Evolutionary conservation across 2,329 filamentous ascomycete genomes (phyloP), one percentile per base, ranked within the genome.

Genomic region (Colletotrichum sp.): DNA sequence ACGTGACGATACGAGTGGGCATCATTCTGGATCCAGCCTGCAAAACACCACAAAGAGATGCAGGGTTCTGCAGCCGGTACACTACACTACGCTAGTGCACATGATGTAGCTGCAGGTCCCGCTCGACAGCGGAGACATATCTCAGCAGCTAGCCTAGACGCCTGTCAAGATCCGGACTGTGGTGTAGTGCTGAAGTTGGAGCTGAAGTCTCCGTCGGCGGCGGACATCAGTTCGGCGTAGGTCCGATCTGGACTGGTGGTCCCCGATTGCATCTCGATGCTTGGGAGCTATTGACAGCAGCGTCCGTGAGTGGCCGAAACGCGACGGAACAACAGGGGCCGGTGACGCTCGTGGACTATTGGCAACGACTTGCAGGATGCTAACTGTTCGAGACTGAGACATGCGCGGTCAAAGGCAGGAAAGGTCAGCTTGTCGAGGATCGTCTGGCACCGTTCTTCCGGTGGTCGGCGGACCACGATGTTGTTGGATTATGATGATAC

Each of bases 11-110:
- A 31, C 38, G 51, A 47, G 18, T 47, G 38, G 36, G 15, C 36
- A 31, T 57, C 31, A 9, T 31, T 63, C 29, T 18, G 43, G 36
- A 11, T 31, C 27, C n/a, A 47, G 43, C 36, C 36, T 70, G 59
- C 51, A 38, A 31, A 54, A 31, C 36, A 70, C 34, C 18, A 61
- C 65, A 70, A 55, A 55, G 66, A 24, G 43, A 62, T n/a, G 67
- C 67, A 70, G 71, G 71, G 71, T 47, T 69, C 66, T 64, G 66
- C 47, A 51, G 31, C 16, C 33, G 31, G 71, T 33, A 31, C 33
- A 33, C n/a, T 54, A 43, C 71, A 61, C 65, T 66, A 55, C 33
- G 47, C 55, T 36, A 24, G 24, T 64, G 57, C 57, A 33, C 43
- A 34, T 61, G 27, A 47, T 61, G 58, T 69, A 66, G 59, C 70